Evolutionary conservation across 176 grass and related monocot species (phyloP).

Genomic region (Hordeum marinum): DNA sequence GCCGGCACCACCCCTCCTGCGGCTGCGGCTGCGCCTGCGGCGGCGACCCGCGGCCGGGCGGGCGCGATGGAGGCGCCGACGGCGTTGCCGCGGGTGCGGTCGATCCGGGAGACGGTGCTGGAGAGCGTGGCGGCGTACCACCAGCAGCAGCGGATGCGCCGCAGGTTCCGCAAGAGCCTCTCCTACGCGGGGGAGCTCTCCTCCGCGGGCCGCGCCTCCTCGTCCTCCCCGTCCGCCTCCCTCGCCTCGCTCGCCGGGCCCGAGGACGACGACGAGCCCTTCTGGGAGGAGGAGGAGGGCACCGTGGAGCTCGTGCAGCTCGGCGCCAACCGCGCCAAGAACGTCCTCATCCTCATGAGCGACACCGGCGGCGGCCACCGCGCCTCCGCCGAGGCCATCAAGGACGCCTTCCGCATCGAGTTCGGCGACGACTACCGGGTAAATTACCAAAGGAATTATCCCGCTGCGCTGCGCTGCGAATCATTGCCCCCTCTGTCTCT

Average conservation of each 20-base stretch:
- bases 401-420: conserved; percentile 89
- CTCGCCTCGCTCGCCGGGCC: conserved; percentile 22
- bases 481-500: background rate
- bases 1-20: background rate
- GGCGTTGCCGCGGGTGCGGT: conserved; percentile 53
- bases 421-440: conserved; percentile 90
- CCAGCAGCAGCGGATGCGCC: conserved; percentile 54
- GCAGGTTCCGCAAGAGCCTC: conserved; percentile 58
- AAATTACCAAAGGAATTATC: too few relatives aligned
- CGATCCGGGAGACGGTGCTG: conserved; percentile 73
- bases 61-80: conserved; percentile 59
- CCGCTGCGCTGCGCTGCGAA: too few relatives aligned
- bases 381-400: conserved; percentile 93
- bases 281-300: conserved; percentile 98
- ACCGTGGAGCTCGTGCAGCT: conserved; percentile 91
- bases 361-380: conserved; percentile 90
- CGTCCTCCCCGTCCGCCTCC: conserved; percentile 8
- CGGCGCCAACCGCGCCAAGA: conserved; percentile 82
- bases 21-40: too few relatives aligned
- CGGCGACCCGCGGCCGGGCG: background rate
- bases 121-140: conserved; percentile 84
- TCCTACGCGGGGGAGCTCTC: conserved; percentile 53
- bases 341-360: conserved; percentile 97
- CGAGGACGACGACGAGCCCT: conserved; percentile 73
- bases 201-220: conserved; percentile 5